phyloP scores from a whole-genome alignment of 345 rosid genomes.

The thale cress (Arabidopsis thaliana) region DNA sequence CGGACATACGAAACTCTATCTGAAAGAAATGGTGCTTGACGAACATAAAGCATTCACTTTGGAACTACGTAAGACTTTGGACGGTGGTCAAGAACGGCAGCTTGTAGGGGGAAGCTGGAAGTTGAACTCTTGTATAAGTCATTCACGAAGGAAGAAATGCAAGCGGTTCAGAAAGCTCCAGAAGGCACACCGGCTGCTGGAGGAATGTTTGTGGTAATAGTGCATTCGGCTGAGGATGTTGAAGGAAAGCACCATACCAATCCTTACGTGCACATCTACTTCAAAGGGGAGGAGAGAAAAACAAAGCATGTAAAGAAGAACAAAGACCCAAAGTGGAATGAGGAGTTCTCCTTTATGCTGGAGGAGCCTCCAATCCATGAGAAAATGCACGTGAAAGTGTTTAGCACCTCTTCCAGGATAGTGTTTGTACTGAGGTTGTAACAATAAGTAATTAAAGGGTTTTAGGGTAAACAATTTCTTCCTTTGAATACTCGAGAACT shows the following conservation, averaged over 20 bases:
- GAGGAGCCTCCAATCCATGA: constrained; percentile 82
- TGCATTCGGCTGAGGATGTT: constrained; percentile 87
- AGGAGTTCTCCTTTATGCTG: constrained; percentile 72
- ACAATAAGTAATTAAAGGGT: too few relatives aligned
- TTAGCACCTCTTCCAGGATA: constrained; percentile 79
- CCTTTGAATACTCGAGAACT: too few relatives aligned
- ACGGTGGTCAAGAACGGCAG: constrained; percentile 49
- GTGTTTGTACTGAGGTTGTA: constrained; percentile 6
- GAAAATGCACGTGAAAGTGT: constrained; percentile 79
- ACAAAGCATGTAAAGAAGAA: constrained; percentile 89
- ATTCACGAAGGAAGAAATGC: constrained; percentile 71
- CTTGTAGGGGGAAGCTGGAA: constrained; percentile 79
- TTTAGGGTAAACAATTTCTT: too few relatives aligned
- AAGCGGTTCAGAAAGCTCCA: constrained; percentile 69
- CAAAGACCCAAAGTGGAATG: constrained; percentile 95
- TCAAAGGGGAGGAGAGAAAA: constrained; percentile 80
- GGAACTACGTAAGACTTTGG: constrained; percentile 72
- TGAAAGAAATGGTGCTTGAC: constrained; percentile 78
- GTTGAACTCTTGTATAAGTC: constrained; percentile 82
- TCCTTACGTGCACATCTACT: constrained; percentile 70
- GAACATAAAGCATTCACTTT: constrained; percentile 69
- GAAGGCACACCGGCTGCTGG: constrained; percentile 83
- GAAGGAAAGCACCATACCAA: constrained; percentile 98
- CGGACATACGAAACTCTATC: background rate
- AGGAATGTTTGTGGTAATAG: constrained; percentile 80